Conservation (phyloP, 345 rosid genomes). For the Psidium friedrichsthalianum region DNA sequence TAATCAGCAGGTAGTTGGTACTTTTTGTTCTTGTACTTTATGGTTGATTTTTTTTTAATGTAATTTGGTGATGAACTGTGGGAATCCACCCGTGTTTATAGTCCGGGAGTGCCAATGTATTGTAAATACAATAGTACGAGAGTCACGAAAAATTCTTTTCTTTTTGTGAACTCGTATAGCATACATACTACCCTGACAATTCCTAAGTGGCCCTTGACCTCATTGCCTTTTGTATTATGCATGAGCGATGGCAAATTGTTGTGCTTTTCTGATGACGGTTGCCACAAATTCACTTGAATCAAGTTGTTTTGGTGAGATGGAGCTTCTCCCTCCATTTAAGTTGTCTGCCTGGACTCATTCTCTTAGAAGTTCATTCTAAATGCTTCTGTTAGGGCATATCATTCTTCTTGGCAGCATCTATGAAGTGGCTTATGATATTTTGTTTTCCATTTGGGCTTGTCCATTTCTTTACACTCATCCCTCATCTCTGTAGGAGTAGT, state of each 20-base stretch:
- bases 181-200: background rate
- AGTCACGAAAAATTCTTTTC: background rate
- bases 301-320: background rate
- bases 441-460: background rate
- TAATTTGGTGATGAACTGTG: background rate
- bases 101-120: background rate
- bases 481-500: background rate
- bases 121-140: background rate
- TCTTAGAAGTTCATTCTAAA: background rate
- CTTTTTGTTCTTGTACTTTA: background rate
- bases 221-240: background rate
- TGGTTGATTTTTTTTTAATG: background rate
- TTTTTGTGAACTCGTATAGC: background rate
- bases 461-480: background rate
- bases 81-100: background rate
- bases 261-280: background rate
- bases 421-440: background rate
- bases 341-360: background rate
- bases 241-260: background rate
- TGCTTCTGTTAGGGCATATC: background rate
- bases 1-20: constrained; percentile 33
- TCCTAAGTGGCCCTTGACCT: background rate
- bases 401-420: background rate
- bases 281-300: background rate
- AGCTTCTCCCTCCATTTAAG: background rate